Base-by-base conservation (phyloP, 1,139 yeast genomes). In the Candida sp. region DNA sequence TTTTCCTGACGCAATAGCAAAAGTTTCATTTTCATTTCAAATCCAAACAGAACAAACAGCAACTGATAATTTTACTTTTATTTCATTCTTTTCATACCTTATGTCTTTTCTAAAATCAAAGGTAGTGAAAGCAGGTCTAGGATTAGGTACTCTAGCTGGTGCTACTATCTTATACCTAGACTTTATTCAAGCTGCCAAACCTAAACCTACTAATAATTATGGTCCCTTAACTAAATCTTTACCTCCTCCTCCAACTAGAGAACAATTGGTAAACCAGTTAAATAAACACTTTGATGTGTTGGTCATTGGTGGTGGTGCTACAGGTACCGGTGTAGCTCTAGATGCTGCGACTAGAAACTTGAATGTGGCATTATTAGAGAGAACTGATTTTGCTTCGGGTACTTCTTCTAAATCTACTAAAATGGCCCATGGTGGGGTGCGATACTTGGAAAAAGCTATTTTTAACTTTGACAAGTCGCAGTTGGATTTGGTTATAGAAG, bases 361-460 rank as follows among this genome's bases (percentile, higher is more conserved):
- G 54, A 87, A 88, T 60, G 97, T 90, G 38, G 89, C 95, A 45
- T 66, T 91, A 47, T 77, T 91, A 49, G 98, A 91, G 66, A 84
- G 85, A 60, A 82, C 81, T 52, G 98, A 91, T 68, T 91, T 86
- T 61, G 95, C 97, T 8, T 74, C 90, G 11, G 97, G 96, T 39
- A 91, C 98, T 12, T 87, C 96, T 4, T 89, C 97, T 29, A 85
- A 91, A 58, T 87, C 96, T n/a, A 91, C 98, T 44, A 91, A 91
- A 69, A 87, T 91, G 83, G 96, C 96, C 38, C 98, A 91, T 62
- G 98, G 98, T 52, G 98, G 98, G 60, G 97, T 91, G 42, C 77
- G 98, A 58, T 91, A 91, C 67, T 78, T 91, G 60, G 98, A 91
- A 66, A 91, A 91, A 71, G 98, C 98, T 33, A 82, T 91, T 56